Evolutionary conservation across 352 stramenopile genomes (phyloP).

Genomic region (Phytophthora tentaculata): DNA sequence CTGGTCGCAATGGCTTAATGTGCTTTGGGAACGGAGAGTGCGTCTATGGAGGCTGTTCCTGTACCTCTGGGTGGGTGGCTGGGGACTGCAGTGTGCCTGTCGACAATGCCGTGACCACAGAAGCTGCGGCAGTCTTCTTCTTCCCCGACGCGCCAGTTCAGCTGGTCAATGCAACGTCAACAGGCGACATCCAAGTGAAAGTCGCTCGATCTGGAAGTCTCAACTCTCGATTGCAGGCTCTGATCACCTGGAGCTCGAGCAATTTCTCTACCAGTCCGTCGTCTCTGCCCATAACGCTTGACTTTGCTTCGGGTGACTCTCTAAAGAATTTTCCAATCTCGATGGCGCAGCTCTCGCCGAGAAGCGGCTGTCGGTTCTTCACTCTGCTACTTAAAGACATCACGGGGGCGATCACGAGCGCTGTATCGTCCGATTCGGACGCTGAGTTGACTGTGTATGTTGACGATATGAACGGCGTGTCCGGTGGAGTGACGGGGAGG

Average conservation of each 20-base stretch:
- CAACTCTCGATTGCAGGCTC: slow-evolving; percentile 23
- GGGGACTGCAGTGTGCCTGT: slow-evolving; percentile 49
- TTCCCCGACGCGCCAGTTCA: slow-evolving; percentile 41
- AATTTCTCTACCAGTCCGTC: slow-evolving; percentile 40
- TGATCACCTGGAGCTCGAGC: slow-evolving; percentile 31
- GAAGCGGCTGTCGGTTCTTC: slow-evolving; percentile 45
- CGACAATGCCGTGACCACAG: slow-evolving; percentile 1
- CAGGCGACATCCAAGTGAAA: slow-evolving; percentile 33
- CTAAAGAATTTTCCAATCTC: slow-evolving; percentile 32
- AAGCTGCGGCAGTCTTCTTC: slow-evolving; percentile 47
- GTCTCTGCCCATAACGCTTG: slow-evolving; percentile 20
- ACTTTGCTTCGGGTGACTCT: slow-evolving; percentile 32
- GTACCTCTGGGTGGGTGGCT: slow-evolving; percentile 44
- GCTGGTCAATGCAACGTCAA: slow-evolving; percentile 21
- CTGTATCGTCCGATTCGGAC: slow-evolving; percentile 42
- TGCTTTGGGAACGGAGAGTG: slow-evolving; percentile 69
- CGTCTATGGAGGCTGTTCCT: slow-evolving; percentile 58
- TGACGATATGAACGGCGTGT: slow-evolving; percentile 55
- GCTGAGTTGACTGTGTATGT: slow-evolving; percentile 49
- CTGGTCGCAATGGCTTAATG: slow-evolving; percentile 59
- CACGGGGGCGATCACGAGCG: slow-evolving; percentile 6
- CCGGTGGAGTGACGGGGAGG: slow-evolving; percentile 10
- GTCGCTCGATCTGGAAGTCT: slow-evolving; percentile 41
- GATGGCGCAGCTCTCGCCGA: slow-evolving; percentile 34
- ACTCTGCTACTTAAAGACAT: slow-evolving; percentile 43